Percentiles rank a stretch among this genome's conserved stretches.
Evolutionary conservation across 202 grass and related monocot genomes (phyloP).

Genomic region (Panicum virgatum): DNA sequence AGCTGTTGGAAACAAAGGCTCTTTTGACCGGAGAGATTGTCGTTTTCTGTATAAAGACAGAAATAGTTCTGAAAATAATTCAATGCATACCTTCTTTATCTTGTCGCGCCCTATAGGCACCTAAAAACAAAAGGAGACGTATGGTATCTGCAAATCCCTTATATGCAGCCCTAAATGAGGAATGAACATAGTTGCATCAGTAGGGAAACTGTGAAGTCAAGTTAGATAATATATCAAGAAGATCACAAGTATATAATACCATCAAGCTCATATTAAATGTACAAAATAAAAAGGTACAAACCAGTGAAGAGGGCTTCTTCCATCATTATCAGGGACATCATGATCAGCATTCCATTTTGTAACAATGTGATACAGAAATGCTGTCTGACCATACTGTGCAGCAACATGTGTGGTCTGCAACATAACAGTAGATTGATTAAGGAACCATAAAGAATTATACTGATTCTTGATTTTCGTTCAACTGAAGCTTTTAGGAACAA

Average conservation of each 20-base stretch:
- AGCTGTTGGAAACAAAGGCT: not conserved
- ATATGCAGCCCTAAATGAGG: conserved; percentile 85
- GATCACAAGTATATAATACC: conserved; percentile 3
- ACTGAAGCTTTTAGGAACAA: conserved; percentile 11
- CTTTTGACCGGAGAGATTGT: not conserved
- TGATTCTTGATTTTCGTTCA: not conserved
- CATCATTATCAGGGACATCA: conserved; percentile 95
- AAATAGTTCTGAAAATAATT: conserved; percentile 11
- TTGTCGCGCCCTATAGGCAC: conserved; percentile 76
- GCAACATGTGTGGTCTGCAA: conserved; percentile 91
- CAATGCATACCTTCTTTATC: conserved; percentile 85
- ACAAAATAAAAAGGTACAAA: conserved; percentile 29
- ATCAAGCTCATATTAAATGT: conserved; percentile 10
- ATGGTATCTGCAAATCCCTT: conserved; percentile 90
- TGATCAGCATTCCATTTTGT: conserved; percentile 97
- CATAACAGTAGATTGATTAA: conserved; percentile 33
- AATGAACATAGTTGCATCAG: conserved; percentile 25
- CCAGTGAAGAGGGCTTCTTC: conserved; percentile 98
- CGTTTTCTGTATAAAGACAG: not conserved
- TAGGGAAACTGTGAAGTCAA: not conserved
- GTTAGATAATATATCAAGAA: conserved; percentile 33
- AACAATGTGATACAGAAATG: conserved; percentile 86
- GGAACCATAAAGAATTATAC: not conserved
- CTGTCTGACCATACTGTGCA: conserved; percentile 90
- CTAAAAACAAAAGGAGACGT: conserved; percentile 93